Base-by-base conservation (phyloP, 805 yeast species). In the Myxozyma vanderwaltii region DNA sequence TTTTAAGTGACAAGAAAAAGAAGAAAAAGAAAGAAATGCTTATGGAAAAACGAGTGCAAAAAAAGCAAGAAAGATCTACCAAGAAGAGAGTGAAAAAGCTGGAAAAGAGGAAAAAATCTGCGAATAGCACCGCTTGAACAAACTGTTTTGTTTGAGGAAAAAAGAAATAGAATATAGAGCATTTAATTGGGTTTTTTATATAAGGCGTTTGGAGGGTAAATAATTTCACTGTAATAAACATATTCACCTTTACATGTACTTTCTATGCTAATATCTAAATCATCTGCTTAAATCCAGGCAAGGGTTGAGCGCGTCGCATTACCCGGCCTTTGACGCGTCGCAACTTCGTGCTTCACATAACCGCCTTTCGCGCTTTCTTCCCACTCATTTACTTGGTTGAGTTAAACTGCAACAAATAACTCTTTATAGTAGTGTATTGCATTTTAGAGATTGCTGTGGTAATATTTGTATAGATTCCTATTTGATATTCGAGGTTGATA, bases 301-400 rank as follows among this genome's bases (percentile, higher is more conserved):
- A 21, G 52, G 52, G 52, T 17, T 36, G 10, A 26, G 21, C 52
- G 43, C 43, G 52, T n/a, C 21, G 7, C 23, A 21, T 48, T 48
- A 48, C 52, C 52, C 52, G 41, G 52, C 8, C 12, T 19, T 23
- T 17, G 33, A 48, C 52, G 52, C 52, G 52, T 48, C 52, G 12
- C n/a, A n/a, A n/a, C 15, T 24, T 19, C 10, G n/a, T 12, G 7
- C n/a, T 35, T 12, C 35, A n/a, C 10, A 38, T 17, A 43, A 19
- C 43, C 43, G 23, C 3, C 33, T 19, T 19, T 33, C 43, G 52
- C 36, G 26, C 33, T 29, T 29, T 29, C 33, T 29, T 29, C 10
- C 10, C 10, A 29, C 33, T 10, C 10, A 29, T 29, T 10, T 29
- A 6, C 33, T n/a, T n/a, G n/a, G n/a, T n/a, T n/a, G n/a, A n/a